A percentile compares a stretch with the other conserved stretches of the same genome.
Conservation (phyloP, 495 filamentous ascomycete species). For the Cercophora scortea region DNA sequence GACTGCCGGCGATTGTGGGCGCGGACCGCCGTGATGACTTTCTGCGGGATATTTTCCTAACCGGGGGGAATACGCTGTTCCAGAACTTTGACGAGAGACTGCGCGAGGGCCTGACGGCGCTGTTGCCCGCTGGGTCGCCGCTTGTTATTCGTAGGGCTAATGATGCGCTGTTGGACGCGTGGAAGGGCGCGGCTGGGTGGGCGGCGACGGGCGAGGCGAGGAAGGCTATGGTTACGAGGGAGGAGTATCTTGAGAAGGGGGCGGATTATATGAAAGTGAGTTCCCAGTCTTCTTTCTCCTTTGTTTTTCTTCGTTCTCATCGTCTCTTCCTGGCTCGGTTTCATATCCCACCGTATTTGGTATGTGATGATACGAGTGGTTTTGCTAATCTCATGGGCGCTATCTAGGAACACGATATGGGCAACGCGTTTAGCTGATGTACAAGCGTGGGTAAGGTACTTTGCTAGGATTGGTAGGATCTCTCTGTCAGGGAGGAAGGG, state of each 20-base stretch:
- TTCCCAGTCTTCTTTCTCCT: conserved; percentile 10
- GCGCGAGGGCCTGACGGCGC: conserved; percentile 58
- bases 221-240: conserved; percentile 48
- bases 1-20: conserved; percentile 48
- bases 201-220: conserved; percentile 41
- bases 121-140: conserved; percentile 59
- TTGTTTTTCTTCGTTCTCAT: too few species aligned
- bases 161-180: conserved; percentile 76
- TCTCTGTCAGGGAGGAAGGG: not conserved
- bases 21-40: conserved; percentile 54
- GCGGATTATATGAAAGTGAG: conserved; percentile 77
- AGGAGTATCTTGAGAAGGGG: conserved; percentile 80
- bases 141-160: conserved; percentile 60
- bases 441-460: not conserved
- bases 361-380: not conserved
- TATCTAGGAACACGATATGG: conserved; percentile 68
- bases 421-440: conserved; percentile 49
- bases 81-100: conserved; percentile 79
- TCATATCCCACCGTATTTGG: not conserved
- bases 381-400: not conserved
- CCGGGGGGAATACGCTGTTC: conserved; percentile 88
- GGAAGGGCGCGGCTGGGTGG: conserved; percentile 89
- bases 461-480: not conserved
- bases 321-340: not conserved
- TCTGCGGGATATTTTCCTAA: conserved; percentile 82